Conservation (phyloP, 192 early-diverging fungal species). For the Mortierella alpina region DNA sequence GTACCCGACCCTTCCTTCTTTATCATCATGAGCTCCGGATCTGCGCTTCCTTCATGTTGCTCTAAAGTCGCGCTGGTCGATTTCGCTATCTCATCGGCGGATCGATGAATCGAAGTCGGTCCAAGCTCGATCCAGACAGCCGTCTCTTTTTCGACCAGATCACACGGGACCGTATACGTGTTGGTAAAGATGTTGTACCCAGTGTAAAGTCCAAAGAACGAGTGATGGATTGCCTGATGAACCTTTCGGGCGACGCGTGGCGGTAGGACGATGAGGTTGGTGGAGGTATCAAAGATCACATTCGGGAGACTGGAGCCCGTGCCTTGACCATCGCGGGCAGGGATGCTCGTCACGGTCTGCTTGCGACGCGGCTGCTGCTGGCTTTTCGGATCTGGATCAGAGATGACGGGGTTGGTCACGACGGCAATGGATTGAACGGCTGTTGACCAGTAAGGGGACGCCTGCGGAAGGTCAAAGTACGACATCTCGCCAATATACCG, state of each 20-base stretch:
- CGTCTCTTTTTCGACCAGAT: not conserved
- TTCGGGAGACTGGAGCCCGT: slow-evolving; percentile 1
- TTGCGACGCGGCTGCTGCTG: too few relatives aligned
- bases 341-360: too few relatives aligned
- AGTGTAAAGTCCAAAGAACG: slow-evolving; percentile 14
- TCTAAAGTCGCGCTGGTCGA: slow-evolving; percentile 60
- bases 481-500: slow-evolving; percentile 15
- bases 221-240: slow-evolving; percentile 25
- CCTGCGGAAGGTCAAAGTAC: slow-evolving; percentile 11
- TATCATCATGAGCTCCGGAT: not conserved
- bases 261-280: slow-evolving; percentile 19
- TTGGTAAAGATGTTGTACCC: slow-evolving; percentile 14
- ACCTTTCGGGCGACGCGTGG: slow-evolving; percentile 9
- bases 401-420: not conserved
- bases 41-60: not conserved
- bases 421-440: slow-evolving; percentile 11
- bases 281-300: slow-evolving; percentile 33
- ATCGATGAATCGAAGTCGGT: slow-evolving; percentile 68
- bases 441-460: slow-evolving; percentile 12
- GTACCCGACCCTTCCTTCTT: not conserved
- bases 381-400: too few relatives aligned
- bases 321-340: not conserved
- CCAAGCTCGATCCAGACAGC: slow-evolving; percentile 23
- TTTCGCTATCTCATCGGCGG: slow-evolving; percentile 64
- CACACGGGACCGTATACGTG: slow-evolving; percentile 24